Evolutionary conservation across 352 stramenopile genomes (phyloP).

Genomic region (Phytophthora pisi): DNA sequence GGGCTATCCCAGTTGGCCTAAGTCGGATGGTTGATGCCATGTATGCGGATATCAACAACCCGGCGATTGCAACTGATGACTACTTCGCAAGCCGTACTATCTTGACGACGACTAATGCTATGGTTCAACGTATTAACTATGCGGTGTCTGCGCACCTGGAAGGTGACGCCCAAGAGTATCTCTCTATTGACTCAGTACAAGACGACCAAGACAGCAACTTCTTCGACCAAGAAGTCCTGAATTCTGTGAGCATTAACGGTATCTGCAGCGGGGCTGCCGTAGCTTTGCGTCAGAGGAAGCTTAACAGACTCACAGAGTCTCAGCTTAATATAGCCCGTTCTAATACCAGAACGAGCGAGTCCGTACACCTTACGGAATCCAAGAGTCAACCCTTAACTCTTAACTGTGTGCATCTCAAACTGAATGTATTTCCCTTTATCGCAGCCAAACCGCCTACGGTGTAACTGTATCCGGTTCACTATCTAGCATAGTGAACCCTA

Average conservation of each 20-base stretch:
- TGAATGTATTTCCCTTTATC: too few relatives aligned
- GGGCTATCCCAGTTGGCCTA: background rate
- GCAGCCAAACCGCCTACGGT: too few relatives aligned
- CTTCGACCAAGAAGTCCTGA: constrained; percentile 23
- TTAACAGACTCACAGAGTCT: too few relatives aligned
- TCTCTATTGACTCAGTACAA: constrained; percentile 34
- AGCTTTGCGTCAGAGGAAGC: too few relatives aligned
- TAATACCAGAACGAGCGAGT: too few relatives aligned
- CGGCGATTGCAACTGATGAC: background rate
- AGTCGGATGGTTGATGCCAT: background rate
- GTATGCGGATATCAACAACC: constrained; percentile 7
- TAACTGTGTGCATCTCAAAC: too few relatives aligned
- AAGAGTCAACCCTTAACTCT: too few relatives aligned
- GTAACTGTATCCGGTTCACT: too few relatives aligned
- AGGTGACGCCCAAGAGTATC: background rate
- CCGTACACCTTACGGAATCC: too few relatives aligned
- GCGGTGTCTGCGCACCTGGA: background rate
- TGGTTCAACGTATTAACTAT: background rate
- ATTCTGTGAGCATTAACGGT: constrained; percentile 29
- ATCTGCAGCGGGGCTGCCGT: too few relatives aligned
- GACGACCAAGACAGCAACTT: constrained; percentile 26
- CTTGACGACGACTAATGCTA: background rate
- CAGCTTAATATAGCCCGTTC: too few relatives aligned
- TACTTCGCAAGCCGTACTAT: constrained; percentile 2
- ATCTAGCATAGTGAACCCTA: too few relatives aligned